A percentile compares a stretch with the other conserved stretches of the same genome.
phyloP scores from a whole-genome alignment of 2,329 filamentous ascomycete species.

The Penicillium capsulatum region DNA sequence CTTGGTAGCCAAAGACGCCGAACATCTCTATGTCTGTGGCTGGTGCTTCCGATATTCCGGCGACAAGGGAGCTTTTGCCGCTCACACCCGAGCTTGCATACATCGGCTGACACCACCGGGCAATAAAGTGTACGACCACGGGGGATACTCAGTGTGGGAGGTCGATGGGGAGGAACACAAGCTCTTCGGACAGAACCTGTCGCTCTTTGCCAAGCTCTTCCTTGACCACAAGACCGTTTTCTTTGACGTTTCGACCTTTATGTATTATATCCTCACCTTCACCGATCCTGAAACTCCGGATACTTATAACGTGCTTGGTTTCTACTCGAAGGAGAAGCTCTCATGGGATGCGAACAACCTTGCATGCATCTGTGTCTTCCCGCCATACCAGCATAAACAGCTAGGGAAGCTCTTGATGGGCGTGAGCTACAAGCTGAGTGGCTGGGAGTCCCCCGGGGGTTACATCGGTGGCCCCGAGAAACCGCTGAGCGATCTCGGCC shows the following conservation, averaged over 20 bases:
- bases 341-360: conserved; percentile 99
- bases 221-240: conserved; percentile 98
- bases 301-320: conserved; percentile 69
- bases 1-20: conserved; percentile 49
- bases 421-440: conserved; percentile 85
- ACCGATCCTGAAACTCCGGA: conserved; percentile 49
- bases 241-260: conserved; percentile 90
- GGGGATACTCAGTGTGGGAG: conserved; percentile 83
- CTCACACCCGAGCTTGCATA: conserved; percentile 51
- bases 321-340: conserved; percentile 98
- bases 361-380: conserved; percentile 92
- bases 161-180: conserved; percentile 84
- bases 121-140: conserved; percentile 69
- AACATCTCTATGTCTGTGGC: conserved; percentile 78
- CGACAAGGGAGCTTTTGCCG: conserved; percentile 35
- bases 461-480: conserved; percentile 90
- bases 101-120: conserved; percentile 58
- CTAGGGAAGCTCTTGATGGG: conserved; percentile 87
- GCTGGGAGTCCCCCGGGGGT: conserved; percentile 60
- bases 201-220: conserved; percentile 93
- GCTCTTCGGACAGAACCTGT: conserved; percentile 92
- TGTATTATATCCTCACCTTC: conserved; percentile 88
- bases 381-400: conserved; percentile 88
- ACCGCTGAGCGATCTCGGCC: conserved; percentile 80
- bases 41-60: conserved; percentile 89